Percentiles rank a stretch among this genome's conserved stretches.
phyloP scores from a whole-genome alignment of 2,329 filamentous ascomycete species.

The Diaporthe longicolla region DNA sequence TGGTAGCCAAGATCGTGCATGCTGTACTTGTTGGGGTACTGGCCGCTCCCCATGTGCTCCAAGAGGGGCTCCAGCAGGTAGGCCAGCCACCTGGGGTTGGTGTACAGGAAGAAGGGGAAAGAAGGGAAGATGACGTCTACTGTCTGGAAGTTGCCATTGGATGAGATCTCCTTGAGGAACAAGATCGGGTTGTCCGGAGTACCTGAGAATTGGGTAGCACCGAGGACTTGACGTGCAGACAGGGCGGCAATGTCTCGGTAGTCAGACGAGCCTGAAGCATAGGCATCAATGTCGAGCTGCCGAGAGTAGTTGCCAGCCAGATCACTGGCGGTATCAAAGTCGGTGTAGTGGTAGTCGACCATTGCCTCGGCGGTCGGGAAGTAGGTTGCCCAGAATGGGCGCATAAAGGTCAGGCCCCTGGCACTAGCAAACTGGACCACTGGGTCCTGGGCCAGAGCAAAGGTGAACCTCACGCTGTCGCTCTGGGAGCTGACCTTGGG shows the following conservation, averaged over 20 bases:
- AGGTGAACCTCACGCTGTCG: slow-evolving; percentile 79
- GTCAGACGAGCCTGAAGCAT: slow-evolving; percentile 79
- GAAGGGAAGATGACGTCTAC: slow-evolving; percentile 90
- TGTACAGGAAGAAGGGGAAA: slow-evolving; percentile 89
- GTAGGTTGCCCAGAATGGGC: slow-evolving; percentile 84
- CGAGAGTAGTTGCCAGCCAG: slow-evolving; percentile 82
- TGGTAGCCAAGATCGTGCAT: slow-evolving; percentile 83
- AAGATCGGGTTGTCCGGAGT: slow-evolving; percentile 80
- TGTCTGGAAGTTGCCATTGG: slow-evolving; percentile 87
- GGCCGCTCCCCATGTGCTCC: slow-evolving; percentile 84
- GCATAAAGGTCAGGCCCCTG: slow-evolving; percentile 82
- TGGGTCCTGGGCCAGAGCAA: slow-evolving; percentile 82
- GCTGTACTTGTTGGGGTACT: slow-evolving; percentile 86
- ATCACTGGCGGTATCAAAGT: slow-evolving; percentile 74
- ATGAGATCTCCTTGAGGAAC: slow-evolving; percentile 89
- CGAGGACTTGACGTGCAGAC: slow-evolving; percentile 84
- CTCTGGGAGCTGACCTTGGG: slow-evolving; percentile 44
- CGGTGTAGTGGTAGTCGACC: slow-evolving; percentile 81
- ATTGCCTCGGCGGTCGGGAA: slow-evolving; percentile 75
- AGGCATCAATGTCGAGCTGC: slow-evolving; percentile 79
- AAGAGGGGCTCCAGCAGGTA: slow-evolving; percentile 85
- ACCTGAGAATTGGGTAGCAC: slow-evolving; percentile 81
- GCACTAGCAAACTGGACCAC: slow-evolving; percentile 85
- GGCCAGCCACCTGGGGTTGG: slow-evolving; percentile 84
- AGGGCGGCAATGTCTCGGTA: slow-evolving; percentile 84